Percentiles rank a stretch among this genome's conserved stretches.
These are phyloP conservation scores for Chenopodium berlandieri DNA, from an alignment of 148 eudicot genomes.

Conservation along the genomic window DNA sequence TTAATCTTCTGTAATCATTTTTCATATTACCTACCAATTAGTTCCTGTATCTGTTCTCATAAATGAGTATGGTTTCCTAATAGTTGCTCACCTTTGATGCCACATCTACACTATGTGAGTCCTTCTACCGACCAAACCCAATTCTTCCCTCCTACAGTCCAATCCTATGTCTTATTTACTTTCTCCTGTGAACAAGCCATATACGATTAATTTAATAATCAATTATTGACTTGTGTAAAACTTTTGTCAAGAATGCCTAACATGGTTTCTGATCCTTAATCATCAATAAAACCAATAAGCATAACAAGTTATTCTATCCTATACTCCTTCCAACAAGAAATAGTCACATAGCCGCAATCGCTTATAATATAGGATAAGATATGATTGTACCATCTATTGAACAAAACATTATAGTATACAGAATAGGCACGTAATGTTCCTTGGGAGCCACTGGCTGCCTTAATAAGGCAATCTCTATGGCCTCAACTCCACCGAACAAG, in stretches of 20 bases:
- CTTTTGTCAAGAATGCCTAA: not conserved
- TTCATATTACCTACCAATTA: not conserved
- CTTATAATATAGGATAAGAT: no score
- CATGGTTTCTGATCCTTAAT: not conserved
- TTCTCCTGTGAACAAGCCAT: not conserved
- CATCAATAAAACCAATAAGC: not conserved
- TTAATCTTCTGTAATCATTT: not conserved
- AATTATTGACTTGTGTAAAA: not conserved
- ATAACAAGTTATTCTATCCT: no score
- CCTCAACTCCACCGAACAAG: no score
- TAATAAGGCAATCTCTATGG: no score
- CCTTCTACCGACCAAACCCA: not conserved
- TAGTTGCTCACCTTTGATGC: not conserved
- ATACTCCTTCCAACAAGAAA: no score
- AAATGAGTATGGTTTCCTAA: not conserved
- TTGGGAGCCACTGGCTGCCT: no score
- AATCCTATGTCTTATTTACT: not conserved
- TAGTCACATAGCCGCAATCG: no score
- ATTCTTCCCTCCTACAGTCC: not conserved
- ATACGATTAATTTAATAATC: not conserved
- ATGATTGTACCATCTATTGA: no score
- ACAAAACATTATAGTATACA: no score
- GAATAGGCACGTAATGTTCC: no score
- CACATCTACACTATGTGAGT: not conserved
- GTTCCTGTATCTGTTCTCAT: not conserved